phyloP scores from a whole-genome alignment of 2,329 filamentous ascomycete genomes.

The Thelonectria rubi region DNA sequence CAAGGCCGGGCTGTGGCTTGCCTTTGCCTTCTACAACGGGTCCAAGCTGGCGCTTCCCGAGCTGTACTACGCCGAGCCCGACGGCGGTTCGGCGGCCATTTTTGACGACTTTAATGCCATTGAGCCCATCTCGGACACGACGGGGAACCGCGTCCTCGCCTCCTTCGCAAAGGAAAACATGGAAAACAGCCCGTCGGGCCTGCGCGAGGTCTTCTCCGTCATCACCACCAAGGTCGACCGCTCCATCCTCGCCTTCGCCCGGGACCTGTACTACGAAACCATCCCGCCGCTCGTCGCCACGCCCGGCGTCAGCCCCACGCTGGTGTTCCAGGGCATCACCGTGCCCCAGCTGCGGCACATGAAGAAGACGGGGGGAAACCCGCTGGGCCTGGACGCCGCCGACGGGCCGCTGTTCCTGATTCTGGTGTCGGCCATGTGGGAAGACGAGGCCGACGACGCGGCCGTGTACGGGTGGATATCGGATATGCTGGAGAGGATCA shows the following conservation, averaged over 20 bases:
- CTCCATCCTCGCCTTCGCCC: slow-evolving; percentile 6
- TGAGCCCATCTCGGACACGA: slow-evolving; percentile 26
- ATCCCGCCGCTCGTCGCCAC: slow-evolving; percentile 34
- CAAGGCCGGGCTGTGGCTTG: slow-evolving; percentile 23
- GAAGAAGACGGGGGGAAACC: slow-evolving; percentile 44
- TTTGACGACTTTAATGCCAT: slow-evolving; percentile 49
- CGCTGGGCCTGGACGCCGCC: slow-evolving; percentile 40
- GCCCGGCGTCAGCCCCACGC: slow-evolving; percentile 40
- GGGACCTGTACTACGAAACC: slow-evolving; percentile 33
- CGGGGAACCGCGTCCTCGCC: neutral
- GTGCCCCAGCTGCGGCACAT: slow-evolving; percentile 42
- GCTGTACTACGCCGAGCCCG: slow-evolving; percentile 50
- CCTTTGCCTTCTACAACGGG: slow-evolving; percentile 2
- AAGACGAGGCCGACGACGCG: slow-evolving; percentile 45
- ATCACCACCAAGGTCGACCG: slow-evolving; percentile 25
- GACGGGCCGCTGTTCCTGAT: slow-evolving; percentile 39
- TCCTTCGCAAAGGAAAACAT: slow-evolving; percentile 15
- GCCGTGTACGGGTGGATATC: slow-evolving; percentile 40
- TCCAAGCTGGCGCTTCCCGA: slow-evolving; percentile 32
- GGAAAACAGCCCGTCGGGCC: slow-evolving; percentile 12
- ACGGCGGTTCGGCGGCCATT: slow-evolving; percentile 46
- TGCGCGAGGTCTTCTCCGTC: slow-evolving; percentile 22
- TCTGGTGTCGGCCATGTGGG: slow-evolving; percentile 15
- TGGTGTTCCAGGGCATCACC: slow-evolving; percentile 53
- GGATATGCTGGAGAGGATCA: slow-evolving; percentile 9